A percentile compares a stretch with the other conserved stretches of the same genome.
These are phyloP conservation scores for Colletotrichum caudatum DNA, from an alignment of 2,329 filamentous ascomycete genomes.

Conservation along the genomic window DNA sequence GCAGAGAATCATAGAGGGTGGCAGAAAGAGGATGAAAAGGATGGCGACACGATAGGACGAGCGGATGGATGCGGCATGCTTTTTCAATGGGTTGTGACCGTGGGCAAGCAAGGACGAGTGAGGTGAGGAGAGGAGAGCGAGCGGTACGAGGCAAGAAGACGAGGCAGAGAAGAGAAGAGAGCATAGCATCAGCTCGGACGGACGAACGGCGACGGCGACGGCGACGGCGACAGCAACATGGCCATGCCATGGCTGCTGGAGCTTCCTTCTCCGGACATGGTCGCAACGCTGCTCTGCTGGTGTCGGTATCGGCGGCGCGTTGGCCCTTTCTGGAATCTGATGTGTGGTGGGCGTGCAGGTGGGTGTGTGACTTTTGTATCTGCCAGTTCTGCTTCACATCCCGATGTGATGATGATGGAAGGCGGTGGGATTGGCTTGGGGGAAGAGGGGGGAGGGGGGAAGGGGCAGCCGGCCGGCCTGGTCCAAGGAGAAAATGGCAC, in stretches of 20 bases:
- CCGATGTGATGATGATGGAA: neutral
- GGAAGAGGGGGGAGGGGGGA: too few relatives aligned
- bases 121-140: neutral
- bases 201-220: neutral
- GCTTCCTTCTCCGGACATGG: constrained; percentile 2
- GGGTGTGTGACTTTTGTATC: neutral
- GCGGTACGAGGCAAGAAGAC: neutral
- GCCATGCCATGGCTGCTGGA: neutral
- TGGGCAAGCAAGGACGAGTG: neutral
- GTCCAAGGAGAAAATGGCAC: constrained; percentile 29
- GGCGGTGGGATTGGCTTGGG: neutral
- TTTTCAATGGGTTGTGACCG: constrained; percentile 26
- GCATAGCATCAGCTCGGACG: neutral
- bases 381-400: neutral
- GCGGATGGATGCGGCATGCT: constrained; percentile 28
- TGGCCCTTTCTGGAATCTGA: neutral
- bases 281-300: constrained; percentile 3
- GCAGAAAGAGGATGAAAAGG: neutral
- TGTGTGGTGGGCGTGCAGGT: neutral
- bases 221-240: neutral
- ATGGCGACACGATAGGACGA: constrained; percentile 2
- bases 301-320: constrained; percentile 3
- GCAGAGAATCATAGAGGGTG: neutral
- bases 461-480: constrained; percentile 8
- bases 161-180: too few relatives aligned